Evolutionary conservation across 176 grass and related monocot species (phyloP).

Genomic region (Oryza glumipatula): DNA sequence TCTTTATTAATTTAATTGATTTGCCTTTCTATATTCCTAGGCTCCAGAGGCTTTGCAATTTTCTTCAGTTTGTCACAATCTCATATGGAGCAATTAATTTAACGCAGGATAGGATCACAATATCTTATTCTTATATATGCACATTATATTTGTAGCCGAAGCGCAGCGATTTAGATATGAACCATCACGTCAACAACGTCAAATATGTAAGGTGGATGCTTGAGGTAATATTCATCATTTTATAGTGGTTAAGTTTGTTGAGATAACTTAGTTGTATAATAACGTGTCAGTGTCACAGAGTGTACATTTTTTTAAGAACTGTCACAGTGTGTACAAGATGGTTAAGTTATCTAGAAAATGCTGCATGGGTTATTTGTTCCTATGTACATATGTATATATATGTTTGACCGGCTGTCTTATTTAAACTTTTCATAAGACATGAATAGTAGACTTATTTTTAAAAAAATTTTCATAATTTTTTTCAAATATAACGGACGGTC

Average conservation of each 20-base stretch:
- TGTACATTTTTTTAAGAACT: too few relatives aligned
- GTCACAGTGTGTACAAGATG: background rate
- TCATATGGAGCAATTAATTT: background rate
- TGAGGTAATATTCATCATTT: constrained; percentile 44
- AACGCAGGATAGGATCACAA: background rate
- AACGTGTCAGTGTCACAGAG: too few relatives aligned
- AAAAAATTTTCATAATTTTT: too few relatives aligned
- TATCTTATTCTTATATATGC: constrained; percentile 25
- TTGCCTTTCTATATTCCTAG: too few relatives aligned
- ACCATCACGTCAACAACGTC: constrained; percentile 75
- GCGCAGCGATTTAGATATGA: constrained; percentile 71
- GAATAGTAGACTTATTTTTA: too few relatives aligned
- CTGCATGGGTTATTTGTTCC: background rate
- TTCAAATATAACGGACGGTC: too few relatives aligned
- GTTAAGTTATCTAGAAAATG: background rate
- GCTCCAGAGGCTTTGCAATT: too few relatives aligned
- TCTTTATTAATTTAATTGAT: background rate
- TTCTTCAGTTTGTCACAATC: background rate
- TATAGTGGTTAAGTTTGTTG: background rate
- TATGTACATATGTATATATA: background rate
- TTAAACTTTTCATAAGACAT: too few relatives aligned
- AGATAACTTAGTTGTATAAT: background rate
- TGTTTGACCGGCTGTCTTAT: too few relatives aligned
- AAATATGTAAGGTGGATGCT: constrained; percentile 84
- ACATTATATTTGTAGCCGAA: constrained; percentile 52